Evolutionary conservation across 2,329 filamentous ascomycete genomes (phyloP).

Genomic region (Pseudogymnoascus sp.): DNA sequence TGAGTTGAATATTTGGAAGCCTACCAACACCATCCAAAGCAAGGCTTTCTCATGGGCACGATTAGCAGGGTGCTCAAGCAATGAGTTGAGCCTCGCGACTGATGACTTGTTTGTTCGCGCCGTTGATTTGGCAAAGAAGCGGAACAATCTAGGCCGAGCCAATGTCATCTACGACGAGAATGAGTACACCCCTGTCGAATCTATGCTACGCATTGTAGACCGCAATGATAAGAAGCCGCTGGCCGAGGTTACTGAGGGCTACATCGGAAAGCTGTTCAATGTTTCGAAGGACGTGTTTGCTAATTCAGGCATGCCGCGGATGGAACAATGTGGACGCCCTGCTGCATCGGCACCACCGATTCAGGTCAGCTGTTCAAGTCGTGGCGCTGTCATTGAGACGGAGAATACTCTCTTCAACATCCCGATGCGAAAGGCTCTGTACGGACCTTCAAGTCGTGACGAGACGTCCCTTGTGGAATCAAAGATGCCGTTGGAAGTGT

Average conservation of each 20-base stretch:
- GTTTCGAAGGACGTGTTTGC: conserved; percentile 60
- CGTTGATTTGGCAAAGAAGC: conserved; percentile 46
- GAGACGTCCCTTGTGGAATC: conserved; percentile 69
- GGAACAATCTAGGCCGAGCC: conserved; percentile 49
- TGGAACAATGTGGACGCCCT: conserved; percentile 78
- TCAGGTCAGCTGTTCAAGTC: conserved; percentile 67
- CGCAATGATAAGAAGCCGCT: conserved; percentile 60
- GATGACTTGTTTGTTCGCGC: conserved; percentile 68
- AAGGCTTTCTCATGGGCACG: conserved; percentile 82
- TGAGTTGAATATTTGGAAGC: conserved; percentile 84
- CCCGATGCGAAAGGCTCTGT: conserved; percentile 66
- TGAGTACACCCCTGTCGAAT: conserved; percentile 63
- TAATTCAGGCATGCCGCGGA: conserved; percentile 62
- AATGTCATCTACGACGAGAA: conserved; percentile 61
- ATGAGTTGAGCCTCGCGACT: conserved; percentile 64
- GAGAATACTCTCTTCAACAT: conserved; percentile 72
- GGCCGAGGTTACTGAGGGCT: conserved; percentile 62
- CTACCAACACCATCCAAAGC: conserved; percentile 63
- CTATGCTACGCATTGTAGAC: conserved; percentile 72
- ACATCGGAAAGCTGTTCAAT: conserved; percentile 70
- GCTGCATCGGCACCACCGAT: conserved; percentile 78
- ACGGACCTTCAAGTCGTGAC: conserved; percentile 54
- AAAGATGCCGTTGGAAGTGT: conserved; percentile 58
- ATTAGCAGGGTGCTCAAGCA: conserved; percentile 70
- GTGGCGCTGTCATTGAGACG: conserved; percentile 56